Evolutionary conservation across 176 grass and related monocot species (phyloP), one percentile per base, ranked within the genome.

Genomic region (Otatea glauca): DNA sequence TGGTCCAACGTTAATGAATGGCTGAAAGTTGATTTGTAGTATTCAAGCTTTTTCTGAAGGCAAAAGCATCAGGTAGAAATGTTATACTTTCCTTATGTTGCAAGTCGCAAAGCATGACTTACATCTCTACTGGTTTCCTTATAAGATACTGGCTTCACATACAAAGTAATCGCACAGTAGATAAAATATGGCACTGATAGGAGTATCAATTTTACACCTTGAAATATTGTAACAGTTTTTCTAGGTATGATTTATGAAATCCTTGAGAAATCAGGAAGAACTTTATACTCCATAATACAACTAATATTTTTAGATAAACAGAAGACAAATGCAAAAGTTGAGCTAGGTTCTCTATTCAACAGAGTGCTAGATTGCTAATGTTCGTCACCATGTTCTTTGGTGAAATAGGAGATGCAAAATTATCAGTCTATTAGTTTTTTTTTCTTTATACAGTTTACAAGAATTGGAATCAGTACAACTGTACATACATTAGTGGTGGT

Each of bases 231-330:
- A 50, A 55, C 12, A n/a, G 0, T 25, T 69, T 68, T 81, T 69
- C 10, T 55, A 42, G 9, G 13, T 20, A 56, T 25, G 35, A 9
- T 27, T 56, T 3, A 14, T 42, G 17, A 80, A 68, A 70, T 44
- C 9, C 8, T 59, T 21, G 21, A 42, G 66, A 70, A 68, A 35
- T 9, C 63, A 66, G 32, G 2, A 66, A 66, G 0, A 64, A 9
- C 63, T 37, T 37, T 66, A 37, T 66, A 66, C 7, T 38, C 64
- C 29, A 18, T 37, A 38, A 38, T 66, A 66, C n/a, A n/a, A n/a
- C n/a, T n/a, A n/a, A n/a, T n/a, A n/a, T 32, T 32, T 64, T 35
- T 66, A 38, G 41, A 41, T 81, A 32, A 81, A 70, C 16, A 81
- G 15, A 54, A 81, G 2, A 11, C 6, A 0, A 70, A 53, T 15